Evolutionary conservation across 768 basidiomycete species (phyloP).

Genomic region (Suillus occidentalis): DNA sequence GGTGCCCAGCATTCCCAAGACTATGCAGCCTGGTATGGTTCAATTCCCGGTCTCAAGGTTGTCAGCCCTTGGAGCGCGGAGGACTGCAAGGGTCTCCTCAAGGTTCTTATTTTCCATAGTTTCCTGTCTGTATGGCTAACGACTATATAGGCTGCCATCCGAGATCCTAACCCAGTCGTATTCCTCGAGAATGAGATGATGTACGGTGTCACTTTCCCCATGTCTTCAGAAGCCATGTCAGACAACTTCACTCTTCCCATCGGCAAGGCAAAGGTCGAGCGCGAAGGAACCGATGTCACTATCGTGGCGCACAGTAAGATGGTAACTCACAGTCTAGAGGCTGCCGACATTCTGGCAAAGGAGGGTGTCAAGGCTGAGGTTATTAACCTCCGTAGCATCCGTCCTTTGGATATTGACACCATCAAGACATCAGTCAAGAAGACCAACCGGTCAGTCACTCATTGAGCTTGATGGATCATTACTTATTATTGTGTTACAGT

Average conservation of each 20-base stretch:
- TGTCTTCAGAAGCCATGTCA: slow-evolving; percentile 93
- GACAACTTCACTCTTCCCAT: slow-evolving; percentile 95
- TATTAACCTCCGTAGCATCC: slow-evolving; percentile 93
- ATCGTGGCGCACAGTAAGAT: slow-evolving; percentile 98
- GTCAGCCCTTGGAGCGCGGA: slow-evolving; percentile 98
- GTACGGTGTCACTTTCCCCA: slow-evolving; percentile 96
- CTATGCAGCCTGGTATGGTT: slow-evolving; percentile 93
- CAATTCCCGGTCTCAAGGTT: slow-evolving; percentile 94
- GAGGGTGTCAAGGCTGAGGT: slow-evolving; percentile 98
- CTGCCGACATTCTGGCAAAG: slow-evolving; percentile 89
- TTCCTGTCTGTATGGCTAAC: slow-evolving; percentile 3
- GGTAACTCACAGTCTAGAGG: slow-evolving; percentile 94
- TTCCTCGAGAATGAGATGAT: slow-evolving; percentile 99
- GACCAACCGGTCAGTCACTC: slow-evolving; percentile 76
- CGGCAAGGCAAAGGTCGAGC: slow-evolving; percentile 96
- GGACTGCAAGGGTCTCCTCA: slow-evolving; percentile 97
- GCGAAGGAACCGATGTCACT: slow-evolving; percentile 89
- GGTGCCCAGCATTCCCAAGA: slow-evolving; percentile 98
- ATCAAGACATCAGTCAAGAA: slow-evolving; percentile 98
- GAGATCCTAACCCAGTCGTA: slow-evolving; percentile 97
- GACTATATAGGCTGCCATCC: slow-evolving; percentile 76
- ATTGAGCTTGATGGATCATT: background rate
- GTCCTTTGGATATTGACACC: slow-evolving; percentile 96
- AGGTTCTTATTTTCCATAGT: slow-evolving; percentile 50
- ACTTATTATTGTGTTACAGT: slow-evolving; percentile 37